phyloP scores from a whole-genome alignment of 2,329 filamentous ascomycete species.

The Fusarium palustre region DNA sequence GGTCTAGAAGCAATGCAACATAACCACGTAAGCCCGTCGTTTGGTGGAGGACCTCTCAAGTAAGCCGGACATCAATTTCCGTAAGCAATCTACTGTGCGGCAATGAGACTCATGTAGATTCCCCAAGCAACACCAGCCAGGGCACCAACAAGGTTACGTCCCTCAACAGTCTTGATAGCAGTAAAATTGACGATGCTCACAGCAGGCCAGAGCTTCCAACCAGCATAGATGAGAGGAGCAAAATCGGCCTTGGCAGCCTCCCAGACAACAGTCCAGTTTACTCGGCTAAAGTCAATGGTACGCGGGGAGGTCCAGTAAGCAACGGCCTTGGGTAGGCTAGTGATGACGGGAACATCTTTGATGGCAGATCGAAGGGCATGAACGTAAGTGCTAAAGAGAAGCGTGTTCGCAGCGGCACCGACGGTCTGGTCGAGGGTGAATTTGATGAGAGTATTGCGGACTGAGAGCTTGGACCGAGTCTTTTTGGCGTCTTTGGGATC shows the following conservation, averaged over 20 bases:
- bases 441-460: conserved; percentile 74
- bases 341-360: conserved; percentile 54
- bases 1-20: not conserved
- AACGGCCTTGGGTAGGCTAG: conserved; percentile 52
- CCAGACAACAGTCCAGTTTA: conserved; percentile 60
- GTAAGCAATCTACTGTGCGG: conserved; percentile 46
- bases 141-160: conserved; percentile 76
- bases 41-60: not conserved
- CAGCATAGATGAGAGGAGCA: conserved; percentile 72
- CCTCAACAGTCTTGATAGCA: conserved; percentile 75
- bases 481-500: conserved; percentile 45
- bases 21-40: not conserved
- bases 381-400: conserved; percentile 71
- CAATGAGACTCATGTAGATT: conserved; percentile 77
- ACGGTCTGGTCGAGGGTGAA: conserved; percentile 76
- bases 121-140: conserved; percentile 80
- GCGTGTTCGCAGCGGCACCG: conserved; percentile 73
- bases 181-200: conserved; percentile 78
- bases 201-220: conserved; percentile 76
- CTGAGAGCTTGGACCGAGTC: conserved; percentile 62
- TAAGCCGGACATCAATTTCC: not conserved
- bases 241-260: conserved; percentile 66
- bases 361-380: conserved; percentile 67
- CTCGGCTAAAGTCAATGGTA: conserved; percentile 58
- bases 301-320: conserved; percentile 54